Evolutionary conservation across 1,284 basidiomycete species (phyloP), one percentile per base, ranked within the genome.

Genomic region (Pisolithus thermaeus): DNA sequence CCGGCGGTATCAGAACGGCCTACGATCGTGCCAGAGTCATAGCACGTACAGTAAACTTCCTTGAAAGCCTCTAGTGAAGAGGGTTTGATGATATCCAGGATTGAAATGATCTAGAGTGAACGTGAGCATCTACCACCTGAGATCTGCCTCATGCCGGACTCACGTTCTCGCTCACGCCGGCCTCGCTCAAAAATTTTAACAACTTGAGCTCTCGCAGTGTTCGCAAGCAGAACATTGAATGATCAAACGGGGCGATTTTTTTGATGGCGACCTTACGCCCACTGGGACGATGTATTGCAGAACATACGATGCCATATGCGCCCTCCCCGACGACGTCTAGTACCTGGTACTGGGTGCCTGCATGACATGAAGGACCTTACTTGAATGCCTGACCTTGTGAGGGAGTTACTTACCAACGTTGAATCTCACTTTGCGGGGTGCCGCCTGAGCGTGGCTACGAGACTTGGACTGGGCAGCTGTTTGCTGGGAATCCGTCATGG

Each of bases 71-170:
- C 94, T 66, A 92, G 76, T 32, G 90, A 88, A 27, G 88, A 72
- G 0, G 94, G 94, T 66, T 91, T 91, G 76, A 97, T 84, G 63
- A 97, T 97, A 68, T 97, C 94, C 40, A 97, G 75, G 60, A 97
- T 94, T 35, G 92, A 91, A 65, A 97, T 97, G 64, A 97, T 96
- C 87, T 93, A 70, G 14, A 50, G 3, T 18, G n/a, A 30, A 42
- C 39, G 12, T 37, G 43, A 25, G 12, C 36, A 39, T 42, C 30
- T 53, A 58, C 46, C 49, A 49, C n/a, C 22, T 35, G 5, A 25
- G 16, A 11, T 23, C 0, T 58, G 56, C 27, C 54, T 14, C 49
- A 37, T 47, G 20, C 36, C n/a, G 41, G 58, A 75, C 87, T 62
- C 63, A 92, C 90, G 66, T 97, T 96, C 73, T 96, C 92, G 74